Percentiles rank a stretch among this genome's conserved stretches.
Evolutionary conservation across 2,329 filamentous ascomycete species (phyloP).

Genomic region (Helminthosporium solani): DNA sequence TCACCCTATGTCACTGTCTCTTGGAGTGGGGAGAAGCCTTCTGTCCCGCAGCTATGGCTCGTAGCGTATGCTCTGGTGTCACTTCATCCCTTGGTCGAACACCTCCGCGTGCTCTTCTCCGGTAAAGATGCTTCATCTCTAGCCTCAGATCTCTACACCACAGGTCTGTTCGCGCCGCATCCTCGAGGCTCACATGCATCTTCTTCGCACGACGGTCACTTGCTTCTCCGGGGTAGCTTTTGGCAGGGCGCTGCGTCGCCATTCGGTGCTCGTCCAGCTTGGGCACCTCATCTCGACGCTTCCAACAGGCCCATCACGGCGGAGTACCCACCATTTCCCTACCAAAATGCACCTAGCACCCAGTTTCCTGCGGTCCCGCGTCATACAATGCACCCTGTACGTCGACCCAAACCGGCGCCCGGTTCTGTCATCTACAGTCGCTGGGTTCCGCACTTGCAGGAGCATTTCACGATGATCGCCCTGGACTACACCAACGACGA

Average conservation of each 20-base stretch:
- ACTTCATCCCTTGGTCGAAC: conserved; percentile 47
- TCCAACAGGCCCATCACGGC: conserved; percentile 42
- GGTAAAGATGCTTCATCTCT: conserved; percentile 43
- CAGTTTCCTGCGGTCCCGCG: conserved; percentile 50
- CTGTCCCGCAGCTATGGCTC: conserved; percentile 51
- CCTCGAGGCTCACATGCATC: conserved; percentile 40
- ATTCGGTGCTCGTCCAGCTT: conserved; percentile 44
- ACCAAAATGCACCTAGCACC: conserved; percentile 50
- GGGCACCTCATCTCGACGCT: conserved; percentile 39
- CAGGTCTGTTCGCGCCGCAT: conserved; percentile 48
- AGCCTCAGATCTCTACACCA: conserved; percentile 43
- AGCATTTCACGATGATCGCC: conserved; percentile 76
- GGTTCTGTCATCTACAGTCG: conserved; percentile 74
- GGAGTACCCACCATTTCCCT: conserved; percentile 46
- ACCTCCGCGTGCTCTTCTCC: conserved; percentile 45
- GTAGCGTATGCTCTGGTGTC: conserved; percentile 49
- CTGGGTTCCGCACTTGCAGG: conserved; percentile 72
- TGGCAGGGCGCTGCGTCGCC: conserved; percentile 49
- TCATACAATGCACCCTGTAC: conserved; percentile 68
- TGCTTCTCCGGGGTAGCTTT: conserved; percentile 54
- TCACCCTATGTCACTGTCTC: conserved; percentile 46
- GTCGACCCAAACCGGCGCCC: conserved; percentile 69
- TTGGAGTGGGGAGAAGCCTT: conserved; percentile 45
- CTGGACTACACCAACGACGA: conserved; percentile 65
- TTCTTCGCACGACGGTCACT: conserved; percentile 42